These are phyloP conservation scores for Aspergillus caelatus DNA, from an alignment of 2,329 filamentous ascomycete species.

Conservation along the genomic window DNA sequence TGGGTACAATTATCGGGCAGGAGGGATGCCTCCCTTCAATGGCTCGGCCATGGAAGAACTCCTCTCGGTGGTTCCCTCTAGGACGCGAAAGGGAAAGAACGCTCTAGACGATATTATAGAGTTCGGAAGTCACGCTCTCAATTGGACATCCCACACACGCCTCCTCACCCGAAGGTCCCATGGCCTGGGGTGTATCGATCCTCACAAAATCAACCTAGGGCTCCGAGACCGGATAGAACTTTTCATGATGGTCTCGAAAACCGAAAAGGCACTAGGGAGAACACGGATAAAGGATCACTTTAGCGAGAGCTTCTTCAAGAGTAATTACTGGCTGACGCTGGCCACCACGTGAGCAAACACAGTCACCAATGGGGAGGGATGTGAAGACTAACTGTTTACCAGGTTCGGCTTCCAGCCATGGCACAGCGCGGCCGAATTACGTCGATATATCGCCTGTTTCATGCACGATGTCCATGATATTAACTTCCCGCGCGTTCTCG, in stretches of 20 bases:
- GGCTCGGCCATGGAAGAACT: conserved; percentile 38
- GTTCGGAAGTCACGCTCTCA: conserved; percentile 1
- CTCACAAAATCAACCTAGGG: conserved; percentile 13
- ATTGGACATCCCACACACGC: conserved; percentile 13
- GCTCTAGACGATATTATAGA: conserved; percentile 23
- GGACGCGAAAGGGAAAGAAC: conserved; percentile 13
- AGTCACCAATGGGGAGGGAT: neutral
- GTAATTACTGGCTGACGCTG: conserved; percentile 30
- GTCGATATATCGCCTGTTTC: conserved; percentile 26
- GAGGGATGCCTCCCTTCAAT: conserved; percentile 37
- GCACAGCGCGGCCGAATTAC: conserved; percentile 34
- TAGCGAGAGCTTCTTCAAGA: conserved; percentile 25
- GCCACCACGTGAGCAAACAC: conserved; percentile 23
- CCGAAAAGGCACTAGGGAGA: conserved; percentile 21
- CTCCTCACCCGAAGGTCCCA: conserved; percentile 15
- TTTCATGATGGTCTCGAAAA: conserved; percentile 19
- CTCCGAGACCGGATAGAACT: conserved; percentile 24
- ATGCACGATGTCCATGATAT: conserved; percentile 25
- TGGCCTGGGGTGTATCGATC: conserved; percentile 10
- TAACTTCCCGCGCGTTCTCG: conserved; percentile 19
- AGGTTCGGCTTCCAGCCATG: conserved; percentile 33
- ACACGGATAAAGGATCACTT: conserved; percentile 22
- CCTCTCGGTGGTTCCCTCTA: conserved; percentile 36
- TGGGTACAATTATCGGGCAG: conserved; percentile 41
- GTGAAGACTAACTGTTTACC: neutral